These are phyloP conservation scores for Aspergillus steynii DNA, from an alignment of 495 filamentous ascomycete species.

Conservation along the genomic window DNA sequence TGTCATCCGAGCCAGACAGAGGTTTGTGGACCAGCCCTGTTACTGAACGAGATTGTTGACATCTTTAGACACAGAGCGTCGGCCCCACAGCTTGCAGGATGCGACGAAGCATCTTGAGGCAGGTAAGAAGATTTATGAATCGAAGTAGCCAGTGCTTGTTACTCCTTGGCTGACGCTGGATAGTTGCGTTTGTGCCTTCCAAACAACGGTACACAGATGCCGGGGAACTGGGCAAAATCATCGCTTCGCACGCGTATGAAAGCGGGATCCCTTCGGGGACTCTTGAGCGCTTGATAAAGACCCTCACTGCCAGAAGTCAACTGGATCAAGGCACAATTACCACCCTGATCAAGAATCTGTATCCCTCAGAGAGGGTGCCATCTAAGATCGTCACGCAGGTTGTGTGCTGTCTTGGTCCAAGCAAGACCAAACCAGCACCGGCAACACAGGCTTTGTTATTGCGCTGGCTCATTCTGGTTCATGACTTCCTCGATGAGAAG, in stretches of 20 bases:
- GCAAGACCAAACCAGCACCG: conserved; percentile 73
- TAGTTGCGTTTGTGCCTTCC: conserved; percentile 42
- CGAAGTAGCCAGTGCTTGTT: neutral
- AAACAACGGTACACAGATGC: conserved; percentile 48
- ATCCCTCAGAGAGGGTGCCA: conserved; percentile 64
- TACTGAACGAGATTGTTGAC: conserved; percentile 11
- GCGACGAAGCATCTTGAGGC: conserved; percentile 45
- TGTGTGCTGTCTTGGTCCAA: conserved; percentile 75
- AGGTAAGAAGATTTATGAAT: conserved; percentile 26
- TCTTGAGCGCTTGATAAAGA: conserved; percentile 63
- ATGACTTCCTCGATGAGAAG: conserved; percentile 70
- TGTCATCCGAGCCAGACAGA: conserved; percentile 24
- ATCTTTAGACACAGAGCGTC: conserved; percentile 15
- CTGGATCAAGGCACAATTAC: conserved; percentile 74
- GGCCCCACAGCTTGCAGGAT: conserved; percentile 34
- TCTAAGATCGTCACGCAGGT: conserved; percentile 64
- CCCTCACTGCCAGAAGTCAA: conserved; percentile 63
- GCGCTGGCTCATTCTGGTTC: conserved; percentile 78
- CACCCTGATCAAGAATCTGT: conserved; percentile 70
- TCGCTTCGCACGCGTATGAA: conserved; percentile 59
- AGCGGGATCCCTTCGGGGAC: conserved; percentile 61
- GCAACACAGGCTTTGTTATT: conserved; percentile 67
- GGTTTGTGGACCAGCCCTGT: conserved; percentile 11
- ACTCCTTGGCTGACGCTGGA: neutral
- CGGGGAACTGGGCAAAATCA: conserved; percentile 37